Percentiles rank a stretch among this genome's conserved stretches.
phyloP scores from a whole-genome alignment of 768 basidiomycete genomes.

The Mycena indigotica region DNA sequence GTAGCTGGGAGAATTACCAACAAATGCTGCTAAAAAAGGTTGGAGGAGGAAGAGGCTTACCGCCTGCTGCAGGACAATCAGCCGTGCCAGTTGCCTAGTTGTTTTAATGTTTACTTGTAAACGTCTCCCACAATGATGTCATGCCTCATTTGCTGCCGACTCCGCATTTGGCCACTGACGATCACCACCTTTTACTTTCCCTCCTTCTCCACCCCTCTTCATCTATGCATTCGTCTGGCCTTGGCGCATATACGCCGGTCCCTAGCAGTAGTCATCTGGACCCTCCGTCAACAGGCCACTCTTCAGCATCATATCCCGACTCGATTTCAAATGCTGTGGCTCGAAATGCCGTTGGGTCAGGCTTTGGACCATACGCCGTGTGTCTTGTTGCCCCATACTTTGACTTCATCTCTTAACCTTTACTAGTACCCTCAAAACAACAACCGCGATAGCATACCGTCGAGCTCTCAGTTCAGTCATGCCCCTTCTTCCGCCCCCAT shows the following conservation, averaged over 20 bases:
- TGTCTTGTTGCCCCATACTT: constrained; percentile 11
- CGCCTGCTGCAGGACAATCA: constrained; percentile 4
- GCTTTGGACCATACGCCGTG: constrained; percentile 63
- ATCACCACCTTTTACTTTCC: background rate
- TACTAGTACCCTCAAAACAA: constrained; percentile 29
- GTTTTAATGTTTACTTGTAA: background rate
- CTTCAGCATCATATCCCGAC: constrained; percentile 9
- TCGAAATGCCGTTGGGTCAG: constrained; percentile 53
- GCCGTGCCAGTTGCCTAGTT: constrained; percentile 15
- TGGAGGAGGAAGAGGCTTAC: constrained; percentile 24
- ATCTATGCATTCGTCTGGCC: background rate
- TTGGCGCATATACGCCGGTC: constrained; percentile 12
- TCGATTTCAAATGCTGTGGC: constrained; percentile 55
- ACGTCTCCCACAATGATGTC: background rate
- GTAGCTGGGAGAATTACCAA: constrained; percentile 82
- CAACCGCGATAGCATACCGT: constrained; percentile 16
- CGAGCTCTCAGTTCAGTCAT: constrained; percentile 20
- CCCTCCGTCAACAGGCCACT: background rate
- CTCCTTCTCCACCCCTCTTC: background rate
- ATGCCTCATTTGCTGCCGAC: no score
- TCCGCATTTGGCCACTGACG: background rate
- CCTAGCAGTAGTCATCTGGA: constrained; percentile 12
- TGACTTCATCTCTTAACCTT: background rate
- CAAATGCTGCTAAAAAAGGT: constrained; percentile 61
- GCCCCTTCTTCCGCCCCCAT: constrained; percentile 9